Conservation (phyloP, 495 filamentous ascomycete species). For the Lineolata rhizophorae region DNA sequence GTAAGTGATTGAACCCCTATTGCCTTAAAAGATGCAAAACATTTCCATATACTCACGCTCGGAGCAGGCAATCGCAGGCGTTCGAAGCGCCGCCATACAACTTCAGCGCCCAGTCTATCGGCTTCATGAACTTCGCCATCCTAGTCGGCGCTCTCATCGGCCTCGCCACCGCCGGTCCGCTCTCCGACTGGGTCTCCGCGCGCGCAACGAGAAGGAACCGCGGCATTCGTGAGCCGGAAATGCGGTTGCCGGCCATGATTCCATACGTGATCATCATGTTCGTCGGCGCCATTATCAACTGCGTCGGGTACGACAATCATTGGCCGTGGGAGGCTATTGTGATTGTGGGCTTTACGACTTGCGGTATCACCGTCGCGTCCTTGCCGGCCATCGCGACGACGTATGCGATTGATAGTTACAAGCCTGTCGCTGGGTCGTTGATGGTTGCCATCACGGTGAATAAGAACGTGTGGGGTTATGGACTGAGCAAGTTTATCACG, state of each 20-base stretch:
- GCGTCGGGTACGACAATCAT: constrained; percentile 34
- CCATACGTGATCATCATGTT: constrained; percentile 33
- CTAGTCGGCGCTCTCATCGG: constrained; percentile 32
- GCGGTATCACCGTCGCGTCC: constrained; percentile 35
- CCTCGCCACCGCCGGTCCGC: constrained; percentile 31
- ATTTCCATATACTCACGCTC: too few relatives aligned
- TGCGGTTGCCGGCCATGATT: constrained; percentile 41
- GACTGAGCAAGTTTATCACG: constrained; percentile 19
- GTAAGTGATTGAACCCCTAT: too few relatives aligned
- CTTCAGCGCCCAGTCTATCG: constrained; percentile 29
- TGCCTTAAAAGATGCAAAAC: too few relatives aligned
- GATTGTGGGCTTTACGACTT: constrained; percentile 29
- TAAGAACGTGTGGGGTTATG: constrained; percentile 23
- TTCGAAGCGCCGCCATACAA: constrained; percentile 38
- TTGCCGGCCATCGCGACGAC: constrained; percentile 28
- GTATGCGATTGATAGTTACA: constrained; percentile 40
- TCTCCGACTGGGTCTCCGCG: constrained; percentile 37
- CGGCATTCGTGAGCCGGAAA: constrained; percentile 48
- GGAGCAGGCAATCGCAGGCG: constrained; percentile 35
- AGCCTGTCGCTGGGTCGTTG: constrained; percentile 19
- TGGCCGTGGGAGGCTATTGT: constrained; percentile 35
- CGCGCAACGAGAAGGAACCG: constrained; percentile 31
- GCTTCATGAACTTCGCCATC: constrained; percentile 26
- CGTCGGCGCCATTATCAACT: constrained; percentile 36
- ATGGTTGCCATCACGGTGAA: constrained; percentile 22